phyloP scores from a whole-genome alignment of 2,329 filamentous ascomycete genomes.

The Diaporthe vexans region DNA sequence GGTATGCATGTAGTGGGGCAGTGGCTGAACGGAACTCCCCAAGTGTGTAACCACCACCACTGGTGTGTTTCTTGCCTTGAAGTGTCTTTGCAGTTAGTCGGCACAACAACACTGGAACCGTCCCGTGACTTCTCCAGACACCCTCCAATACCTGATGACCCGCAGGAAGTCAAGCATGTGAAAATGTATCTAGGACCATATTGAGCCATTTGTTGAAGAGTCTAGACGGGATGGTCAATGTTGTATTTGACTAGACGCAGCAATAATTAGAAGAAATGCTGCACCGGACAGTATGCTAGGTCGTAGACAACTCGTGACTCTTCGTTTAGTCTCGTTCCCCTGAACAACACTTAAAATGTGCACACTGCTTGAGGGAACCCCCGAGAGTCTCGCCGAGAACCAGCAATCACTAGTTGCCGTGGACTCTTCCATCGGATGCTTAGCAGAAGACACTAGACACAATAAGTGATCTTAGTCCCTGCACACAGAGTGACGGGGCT shows the following conservation, averaged over 20 bases:
- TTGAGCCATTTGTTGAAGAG: not conserved
- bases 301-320: not conserved
- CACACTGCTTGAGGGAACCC: too few relatives aligned
- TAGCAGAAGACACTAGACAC: not conserved
- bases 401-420: not conserved
- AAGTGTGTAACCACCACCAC: not conserved
- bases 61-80: not conserved
- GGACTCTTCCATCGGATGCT: not conserved
- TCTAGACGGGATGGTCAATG: not conserved
- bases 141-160: rapidly evolving
- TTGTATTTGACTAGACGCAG: not conserved
- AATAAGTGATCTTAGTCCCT: not conserved
- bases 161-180: not conserved
- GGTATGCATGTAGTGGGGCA: not conserved
- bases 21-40: not conserved
- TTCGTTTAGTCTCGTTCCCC: too few relatives aligned
- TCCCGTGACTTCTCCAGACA: not conserved
- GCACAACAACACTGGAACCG: not conserved
- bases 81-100: too few relatives aligned
- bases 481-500: not conserved
- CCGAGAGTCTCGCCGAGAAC: not conserved
- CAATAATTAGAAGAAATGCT: not conserved
- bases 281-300: not conserved
- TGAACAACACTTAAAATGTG: not conserved
- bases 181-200: not conserved